Base-by-base conservation (phyloP, 1,284 basidiomycete species). In the Afroboletus lepidellus region DNA sequence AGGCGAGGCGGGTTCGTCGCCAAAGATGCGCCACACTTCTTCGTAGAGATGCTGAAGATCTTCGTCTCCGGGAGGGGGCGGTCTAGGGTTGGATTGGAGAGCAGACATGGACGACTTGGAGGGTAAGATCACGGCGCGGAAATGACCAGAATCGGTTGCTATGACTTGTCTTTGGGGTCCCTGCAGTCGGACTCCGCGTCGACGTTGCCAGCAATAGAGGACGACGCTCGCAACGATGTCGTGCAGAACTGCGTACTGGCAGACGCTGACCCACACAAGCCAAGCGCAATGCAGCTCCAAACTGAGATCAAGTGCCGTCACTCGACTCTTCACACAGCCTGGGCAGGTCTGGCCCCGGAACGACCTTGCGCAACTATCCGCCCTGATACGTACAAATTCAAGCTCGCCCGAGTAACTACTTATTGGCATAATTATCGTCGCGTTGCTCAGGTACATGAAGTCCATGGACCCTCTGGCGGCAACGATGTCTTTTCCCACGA, bases 21-120 rank as follows among this genome's bases (percentile, higher is more conserved):
- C 70, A 63, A 85, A 89, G 45, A 79, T 79, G 27, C 79, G 80
- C 76, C 83, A 83, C 23, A 89, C 85, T 69, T 86, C 81, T 54
- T 86, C 80, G 68, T 88, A 89, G 45, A 89, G 78, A 57, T 77
- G 74, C 58, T 83, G 80, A 8, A 89, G 75, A 62, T 87, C 85
- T 59, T 83, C 83, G 58, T 88, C 85, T 53, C 77, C 78, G 16
- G 82, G 73, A 33, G 71, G 71, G n/a, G 61, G 74, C 51, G 67
- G 67, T 58, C 54, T 68, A 55, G 73, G 72, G 54, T 60, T 64
- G 41, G 62, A 43, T 16, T 60, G 57, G 36, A 62, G 58, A 2
- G 61, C 30, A 45, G 68, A 65, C 69, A 70, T 72, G 59, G 51
- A 57, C 51, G 48, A 43, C 38, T 41, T 29, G 33, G 32, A 47